Base-by-base conservation (phyloP, 2,329 filamentous ascomycete species). In the Diaporthe sp. region DNA sequence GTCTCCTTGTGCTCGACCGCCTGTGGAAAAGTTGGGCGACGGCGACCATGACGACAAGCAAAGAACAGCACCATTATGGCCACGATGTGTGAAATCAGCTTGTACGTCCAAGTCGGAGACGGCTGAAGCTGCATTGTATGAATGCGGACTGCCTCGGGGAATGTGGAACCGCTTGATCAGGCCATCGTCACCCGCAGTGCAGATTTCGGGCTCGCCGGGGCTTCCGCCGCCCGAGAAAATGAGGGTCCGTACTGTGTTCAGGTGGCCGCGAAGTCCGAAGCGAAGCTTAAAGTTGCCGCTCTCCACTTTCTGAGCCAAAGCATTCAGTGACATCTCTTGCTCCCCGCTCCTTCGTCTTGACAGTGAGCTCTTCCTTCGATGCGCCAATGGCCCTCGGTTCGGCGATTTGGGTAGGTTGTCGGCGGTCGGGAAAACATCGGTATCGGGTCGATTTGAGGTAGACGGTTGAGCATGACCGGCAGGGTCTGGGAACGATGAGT, bases 91-190 rank as follows among this genome's bases (percentile, higher is more conserved):
- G 82, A 98, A 98, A 84, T 97, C 97, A 78, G 95, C 96, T 44
- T 92, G 92, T 13, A 98, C 95, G 82, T 99, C 97, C 34, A 98
- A 89, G 82, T 98, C 97, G 39, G 92, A 94, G 69, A 90, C 89
- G 28, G 89, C 89, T 78, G 87, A 90, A 76, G 87, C 83, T 44
- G 82, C 76, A n/a, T 80, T 83, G 46, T 77, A 75, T 17, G 83
- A 85, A 9, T 84, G 79, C 79, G 87, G 84, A 74, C 93, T 94
- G 78, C 96, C 94, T 57, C 94, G 93, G 13, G 97, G 97, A 76
- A 99, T 95, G 80, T 98, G 96, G 93, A 98, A 99, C 71, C 97
- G 92, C 84, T 99, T 99, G 83, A 99, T 94, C 80, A 96, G 94
- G 74, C 96, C 96, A 82, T 99, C 97, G 80, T 99, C 97, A 74